A percentile compares a stretch with the other conserved stretches of the same genome.
These are phyloP conservation scores for Nemania bipapillata DNA, from an alignment of 2,329 filamentous ascomycete species.

Conservation along the genomic window DNA sequence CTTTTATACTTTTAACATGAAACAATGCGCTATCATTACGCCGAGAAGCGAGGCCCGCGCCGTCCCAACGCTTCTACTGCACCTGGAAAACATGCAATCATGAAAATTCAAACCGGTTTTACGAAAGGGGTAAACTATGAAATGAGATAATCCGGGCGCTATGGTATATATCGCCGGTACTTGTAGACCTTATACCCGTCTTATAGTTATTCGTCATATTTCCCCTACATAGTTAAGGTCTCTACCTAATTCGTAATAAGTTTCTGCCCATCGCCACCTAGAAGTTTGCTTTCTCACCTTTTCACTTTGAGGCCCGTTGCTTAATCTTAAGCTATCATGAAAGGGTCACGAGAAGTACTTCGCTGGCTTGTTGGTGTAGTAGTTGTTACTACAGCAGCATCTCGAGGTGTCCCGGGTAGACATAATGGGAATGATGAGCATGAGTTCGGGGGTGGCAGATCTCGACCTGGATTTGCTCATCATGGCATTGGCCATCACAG, in stretches of 20 bases:
- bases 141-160: neutral
- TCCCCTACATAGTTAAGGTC: neutral
- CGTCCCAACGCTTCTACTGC: no score
- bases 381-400: neutral
- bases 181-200: neutral
- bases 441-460: neutral
- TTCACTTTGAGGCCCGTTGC: neutral
- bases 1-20: neutral
- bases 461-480: neutral
- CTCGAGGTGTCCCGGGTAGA: neutral
- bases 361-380: slow-evolving; percentile 6
- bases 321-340: slow-evolving; percentile 11
- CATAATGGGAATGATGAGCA: neutral
- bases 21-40: neutral
- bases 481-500: slow-evolving; percentile 9
- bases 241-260: neutral
- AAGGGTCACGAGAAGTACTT: neutral
- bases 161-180: neutral
- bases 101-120: neutral
- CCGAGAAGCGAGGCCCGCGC: neutral
- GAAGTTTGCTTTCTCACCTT: neutral
- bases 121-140: neutral
- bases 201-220: neutral
- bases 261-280: neutral
- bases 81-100: neutral